Evolutionary conservation across 192 early-diverging fungal species (phyloP).

Genomic region (Entomortierella beljakovae): DNA sequence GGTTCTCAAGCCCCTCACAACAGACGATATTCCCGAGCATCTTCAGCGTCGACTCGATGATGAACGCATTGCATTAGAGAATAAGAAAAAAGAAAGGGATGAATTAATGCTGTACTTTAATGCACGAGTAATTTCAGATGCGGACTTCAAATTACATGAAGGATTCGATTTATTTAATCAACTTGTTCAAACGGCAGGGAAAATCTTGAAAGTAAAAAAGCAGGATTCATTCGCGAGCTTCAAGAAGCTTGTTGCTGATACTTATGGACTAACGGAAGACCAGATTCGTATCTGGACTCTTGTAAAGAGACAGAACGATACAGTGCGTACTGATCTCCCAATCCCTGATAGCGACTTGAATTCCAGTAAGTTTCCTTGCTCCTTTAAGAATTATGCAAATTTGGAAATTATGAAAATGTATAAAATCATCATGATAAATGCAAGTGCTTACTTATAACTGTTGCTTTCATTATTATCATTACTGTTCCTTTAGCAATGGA

Average conservation of each 20-base stretch:
- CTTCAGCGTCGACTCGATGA: constrained; percentile 76
- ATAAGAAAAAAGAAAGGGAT: constrained; percentile 72
- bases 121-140: constrained; percentile 71
- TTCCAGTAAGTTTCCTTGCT: constrained; percentile 63
- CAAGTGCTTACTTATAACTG: background rate
- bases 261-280: constrained; percentile 57
- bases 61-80: constrained; percentile 67
- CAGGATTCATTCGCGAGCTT: constrained; percentile 66
- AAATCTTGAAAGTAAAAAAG: constrained; percentile 63
- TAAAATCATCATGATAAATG: no score
- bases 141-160: constrained; percentile 74
- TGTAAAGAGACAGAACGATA: constrained; percentile 92
- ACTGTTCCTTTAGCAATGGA: constrained; percentile 51
- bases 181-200: constrained; percentile 56
- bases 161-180: constrained; percentile 92
- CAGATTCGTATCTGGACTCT: constrained; percentile 88
- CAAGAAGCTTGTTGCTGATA: constrained; percentile 61
- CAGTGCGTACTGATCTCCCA: constrained; percentile 85
- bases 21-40: constrained; percentile 86
- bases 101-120: constrained; percentile 77
- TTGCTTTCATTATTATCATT: background rate
- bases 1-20: constrained; percentile 73
- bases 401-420: no score
- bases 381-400: no score
- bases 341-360: constrained; percentile 61